Base-by-base conservation (phyloP, 345 rosid species). In the Arabis alpina region DNA sequence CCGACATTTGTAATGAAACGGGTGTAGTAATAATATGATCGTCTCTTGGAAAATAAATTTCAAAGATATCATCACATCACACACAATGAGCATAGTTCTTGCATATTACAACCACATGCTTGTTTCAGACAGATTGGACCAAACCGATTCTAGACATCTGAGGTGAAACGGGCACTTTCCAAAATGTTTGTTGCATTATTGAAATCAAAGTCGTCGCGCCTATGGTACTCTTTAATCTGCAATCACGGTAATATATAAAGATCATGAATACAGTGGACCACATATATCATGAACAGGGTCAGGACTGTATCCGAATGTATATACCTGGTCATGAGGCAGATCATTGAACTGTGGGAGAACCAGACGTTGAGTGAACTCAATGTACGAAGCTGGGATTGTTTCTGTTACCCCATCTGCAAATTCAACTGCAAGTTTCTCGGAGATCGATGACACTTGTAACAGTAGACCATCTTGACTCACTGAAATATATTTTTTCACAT, bases 331-430 rank as follows among this genome's bases (percentile, higher is more conserved):
- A 16, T 61, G 64, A 0, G 89, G 88, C 34, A 93, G 62, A 78
- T 77, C 76, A 58, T 78, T 73, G 67, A 79, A 86, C 70, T 87
- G 78, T 27, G 97, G 97, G 71, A 93, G 75, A 66, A 87, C 76
- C 30, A 87, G 89, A 77, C 98, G 93, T 83, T 93, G 87, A 6
- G 90, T 89, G 15, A 93, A 90, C 85, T 93, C 97, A 19, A 93
- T 90, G 82, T 88, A 93, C n/a, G 98, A 93, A 79, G 92, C 86
- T 25, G 92, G 90, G 44, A 88, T 82, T 5, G 76, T 66, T 79
- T 90, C 85, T 14, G 75, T 78, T 64, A 81, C 71, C 10, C 88
- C 89, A 28, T 90, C 97, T 58, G 89, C 77, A 73, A 93, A 93
- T 54, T 76, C 55, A 79, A 88, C 91, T 36, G 68, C 48, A 39